phyloP scores from a whole-genome alignment of 164 flowering plant genomes.

The Chimonanthus salicifolius region DNA sequence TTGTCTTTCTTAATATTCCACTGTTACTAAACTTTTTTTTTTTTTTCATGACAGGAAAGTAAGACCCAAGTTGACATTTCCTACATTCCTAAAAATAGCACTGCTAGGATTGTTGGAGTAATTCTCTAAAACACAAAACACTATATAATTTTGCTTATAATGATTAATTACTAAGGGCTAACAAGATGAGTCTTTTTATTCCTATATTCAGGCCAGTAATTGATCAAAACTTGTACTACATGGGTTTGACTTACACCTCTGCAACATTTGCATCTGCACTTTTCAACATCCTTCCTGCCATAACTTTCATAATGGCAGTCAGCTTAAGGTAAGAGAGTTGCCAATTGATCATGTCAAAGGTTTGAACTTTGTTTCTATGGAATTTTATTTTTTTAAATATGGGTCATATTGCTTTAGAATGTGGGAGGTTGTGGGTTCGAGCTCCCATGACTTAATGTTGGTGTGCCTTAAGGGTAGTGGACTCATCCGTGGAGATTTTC shows the following conservation, averaged over 20 bases:
- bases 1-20: background rate
- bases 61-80: constrained; percentile 71
- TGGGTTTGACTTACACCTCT: constrained; percentile 68
- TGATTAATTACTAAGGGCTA: background rate
- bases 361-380: background rate
- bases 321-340: constrained; percentile 50
- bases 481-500: too few species aligned
- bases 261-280: constrained; percentile 74
- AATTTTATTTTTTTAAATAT: too few species aligned
- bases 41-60: constrained; percentile 43
- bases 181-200: background rate
- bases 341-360: background rate
- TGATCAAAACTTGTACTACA: constrained; percentile 74
- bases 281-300: constrained; percentile 66
- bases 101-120: constrained; percentile 82
- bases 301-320: constrained; percentile 78
- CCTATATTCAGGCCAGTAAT: constrained; percentile 67
- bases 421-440: too few species aligned
- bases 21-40: background rate
- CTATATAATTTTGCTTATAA: too few species aligned
- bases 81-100: constrained; percentile 53
- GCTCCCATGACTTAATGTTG: too few species aligned
- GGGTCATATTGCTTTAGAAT: too few species aligned
- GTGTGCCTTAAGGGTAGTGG: too few species aligned
- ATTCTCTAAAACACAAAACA: constrained; percentile 8